These are phyloP conservation scores for Pachysolen tannophilus DNA, from an alignment of 805 yeast genomes.

Conservation along the genomic window DNA sequence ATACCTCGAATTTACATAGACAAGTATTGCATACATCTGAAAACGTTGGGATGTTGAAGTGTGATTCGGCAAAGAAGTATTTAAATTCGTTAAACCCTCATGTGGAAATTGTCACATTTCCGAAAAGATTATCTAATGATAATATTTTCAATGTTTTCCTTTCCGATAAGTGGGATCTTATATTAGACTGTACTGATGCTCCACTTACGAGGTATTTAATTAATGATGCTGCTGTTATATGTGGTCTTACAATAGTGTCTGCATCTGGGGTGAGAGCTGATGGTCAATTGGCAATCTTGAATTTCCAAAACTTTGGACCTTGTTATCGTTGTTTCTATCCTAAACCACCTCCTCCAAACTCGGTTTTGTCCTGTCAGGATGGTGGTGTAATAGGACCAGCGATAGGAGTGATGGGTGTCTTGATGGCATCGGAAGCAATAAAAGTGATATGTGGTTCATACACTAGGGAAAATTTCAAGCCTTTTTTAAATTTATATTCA, in stretches of 20 bases:
- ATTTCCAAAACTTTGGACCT: constrained; percentile 64
- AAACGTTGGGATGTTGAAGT: constrained; percentile 62
- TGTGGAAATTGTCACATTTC: constrained; percentile 46
- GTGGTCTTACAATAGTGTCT: constrained; percentile 68
- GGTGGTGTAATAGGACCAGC: constrained; percentile 95
- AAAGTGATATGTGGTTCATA: constrained; percentile 61
- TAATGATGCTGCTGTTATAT: constrained; percentile 71
- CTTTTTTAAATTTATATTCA: constrained; percentile 60
- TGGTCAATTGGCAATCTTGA: constrained; percentile 78
- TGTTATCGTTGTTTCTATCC: constrained; percentile 95
- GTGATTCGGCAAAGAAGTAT: constrained; percentile 64
- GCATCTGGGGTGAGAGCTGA: constrained; percentile 90
- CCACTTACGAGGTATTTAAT: constrained; percentile 83
- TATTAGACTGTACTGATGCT: constrained; percentile 92
- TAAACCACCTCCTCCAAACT: constrained; percentile 75
- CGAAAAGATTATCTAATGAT: constrained; percentile 36
- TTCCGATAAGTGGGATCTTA: constrained; percentile 51
- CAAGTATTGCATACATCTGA: constrained; percentile 74
- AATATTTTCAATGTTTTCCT: constrained; percentile 60
- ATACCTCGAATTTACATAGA: constrained; percentile 78
- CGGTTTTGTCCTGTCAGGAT: constrained; percentile 80
- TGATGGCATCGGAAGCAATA: constrained; percentile 85
- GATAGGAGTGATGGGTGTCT: constrained; percentile 83
- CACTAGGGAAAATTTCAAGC: constrained; percentile 43
- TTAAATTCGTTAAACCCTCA: constrained; percentile 57